phyloP scores from a whole-genome alignment of 805 yeast species.

The Saccharomycopsis vini region DNA sequence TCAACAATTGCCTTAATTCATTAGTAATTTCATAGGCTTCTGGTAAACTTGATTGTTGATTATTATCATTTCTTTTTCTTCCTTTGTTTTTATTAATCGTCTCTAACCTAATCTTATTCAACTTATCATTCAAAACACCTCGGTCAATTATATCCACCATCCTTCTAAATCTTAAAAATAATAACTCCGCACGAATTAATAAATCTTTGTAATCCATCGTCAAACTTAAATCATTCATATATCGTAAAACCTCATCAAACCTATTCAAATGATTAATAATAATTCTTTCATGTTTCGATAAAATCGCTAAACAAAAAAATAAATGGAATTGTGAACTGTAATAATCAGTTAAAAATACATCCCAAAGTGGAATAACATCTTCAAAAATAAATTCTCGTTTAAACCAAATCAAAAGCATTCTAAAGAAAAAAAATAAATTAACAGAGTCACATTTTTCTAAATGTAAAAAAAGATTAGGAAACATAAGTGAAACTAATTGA shows the following conservation, averaged over 20 bases:
- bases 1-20: constrained; percentile 51
- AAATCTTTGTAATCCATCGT: constrained; percentile 67
- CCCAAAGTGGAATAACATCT: constrained; percentile 81
- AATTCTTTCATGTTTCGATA: constrained; percentile 76
- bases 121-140: constrained; percentile 21
- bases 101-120: constrained; percentile 13
- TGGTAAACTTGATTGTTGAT: constrained; percentile 10
- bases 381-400: constrained; percentile 83
- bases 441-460: constrained; percentile 81
- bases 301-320: constrained; percentile 79
- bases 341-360: constrained; percentile 80
- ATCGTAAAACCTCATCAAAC: constrained; percentile 88
- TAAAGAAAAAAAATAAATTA: constrained; percentile 85
- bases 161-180: constrained; percentile 71
- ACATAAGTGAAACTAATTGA: constrained; percentile 80
- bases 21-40: constrained; percentile 28
- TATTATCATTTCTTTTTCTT: constrained; percentile 19
- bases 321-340: constrained; percentile 82
- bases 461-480: constrained; percentile 77
- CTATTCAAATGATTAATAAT: constrained; percentile 63
- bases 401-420: constrained; percentile 93
- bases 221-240: constrained; percentile 82
- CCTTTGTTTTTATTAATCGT: constrained; percentile 19
- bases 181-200: constrained; percentile 72
- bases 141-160: constrained; percentile 74